Evolutionary conservation across 2,329 filamentous ascomycete species (phyloP), one percentile per base, ranked within the genome.

Genomic region (Cordyceps tenuipes): DNA sequence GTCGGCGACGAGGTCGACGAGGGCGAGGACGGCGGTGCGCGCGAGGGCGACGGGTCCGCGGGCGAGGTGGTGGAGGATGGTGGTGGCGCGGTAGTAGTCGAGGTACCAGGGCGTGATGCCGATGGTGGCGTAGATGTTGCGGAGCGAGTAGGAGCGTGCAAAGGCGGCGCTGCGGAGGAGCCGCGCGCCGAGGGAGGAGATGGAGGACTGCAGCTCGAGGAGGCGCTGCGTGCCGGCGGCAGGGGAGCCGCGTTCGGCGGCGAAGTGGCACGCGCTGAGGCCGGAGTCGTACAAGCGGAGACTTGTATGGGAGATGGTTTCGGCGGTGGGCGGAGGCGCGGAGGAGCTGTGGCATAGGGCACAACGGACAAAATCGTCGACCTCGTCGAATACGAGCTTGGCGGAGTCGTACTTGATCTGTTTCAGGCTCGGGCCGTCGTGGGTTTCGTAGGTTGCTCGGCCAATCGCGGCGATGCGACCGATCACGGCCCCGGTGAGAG

Each of bases 331-430:
- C 9, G 55, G 21, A 13, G 43, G 9, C 5, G 41, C 41, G 44
- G 31, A 12, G 43, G n/a, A 7, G 31, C 13, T 23, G 21, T 23
- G 29, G 1, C 4, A n/a, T 3, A 26, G 19, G 8, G 49, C 41
- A 9, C 15, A 12, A 10, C 13, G 39, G 6, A 66, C 52, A 52
- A 71, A 67, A 3, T 64, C 52, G 7, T 65, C 57, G 3, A 67
- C 54, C 47, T 73, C 69, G 12, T 69, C 66, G 15, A 69, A 67
- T 19, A 70, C 68, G 3, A 43, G 47, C 8, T 57, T 64, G 4
- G 66, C 63, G 0, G 64, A 66, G 17, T 57, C 59, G 56, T 65
- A 67, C 2, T 72, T 66, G 13, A 70, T 44, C 8, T 64, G 57
- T 2, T 64, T 41, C 2, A 57, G 15, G 9, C 47, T 44, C 3